A percentile compares a stretch with the other conserved stretches of the same genome.
phyloP scores from a whole-genome alignment of 768 basidiomycete species.

The Pulveroboletus sp. region DNA sequence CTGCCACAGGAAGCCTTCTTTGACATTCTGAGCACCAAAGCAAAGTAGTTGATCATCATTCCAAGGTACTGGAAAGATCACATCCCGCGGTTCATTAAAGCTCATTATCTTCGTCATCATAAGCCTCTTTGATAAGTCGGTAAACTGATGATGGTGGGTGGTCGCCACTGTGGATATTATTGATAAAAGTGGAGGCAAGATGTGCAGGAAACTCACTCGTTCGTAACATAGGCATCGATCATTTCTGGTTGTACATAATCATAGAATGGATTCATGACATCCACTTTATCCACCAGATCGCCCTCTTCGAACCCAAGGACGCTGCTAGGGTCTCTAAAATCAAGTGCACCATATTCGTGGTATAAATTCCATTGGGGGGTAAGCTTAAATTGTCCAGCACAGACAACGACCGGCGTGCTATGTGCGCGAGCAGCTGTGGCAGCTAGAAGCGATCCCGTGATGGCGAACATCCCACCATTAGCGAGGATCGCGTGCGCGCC shows the following conservation, averaged over 20 bases:
- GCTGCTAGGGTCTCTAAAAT: constrained; percentile 68
- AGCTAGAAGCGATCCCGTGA: constrained; percentile 79
- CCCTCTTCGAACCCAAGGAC: constrained; percentile 75
- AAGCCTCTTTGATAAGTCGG: constrained; percentile 87
- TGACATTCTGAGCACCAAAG: constrained; percentile 71
- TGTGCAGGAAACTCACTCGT: constrained; percentile 67
- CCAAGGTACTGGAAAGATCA: neutral
- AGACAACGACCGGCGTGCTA: constrained; percentile 88
- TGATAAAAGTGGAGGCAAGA: constrained; percentile 1
- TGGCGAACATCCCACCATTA: constrained; percentile 93
- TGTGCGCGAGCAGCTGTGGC: constrained; percentile 87
- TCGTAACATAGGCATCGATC: constrained; percentile 92
- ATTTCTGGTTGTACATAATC: constrained; percentile 93
- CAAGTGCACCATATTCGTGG: constrained; percentile 80
- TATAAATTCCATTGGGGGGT: constrained; percentile 89
- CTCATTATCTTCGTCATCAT: constrained; percentile 92
- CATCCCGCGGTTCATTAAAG: constrained; percentile 31
- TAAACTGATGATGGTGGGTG: constrained; percentile 95
- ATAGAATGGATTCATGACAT: constrained; percentile 93
- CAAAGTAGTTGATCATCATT: constrained; percentile 14
- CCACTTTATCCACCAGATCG: constrained; percentile 77
- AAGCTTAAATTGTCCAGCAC: constrained; percentile 94
- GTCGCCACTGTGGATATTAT: constrained; percentile 63
- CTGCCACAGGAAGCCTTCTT: constrained; percentile 97
- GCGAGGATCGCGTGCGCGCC: constrained; percentile 95